Conservation (phyloP, 2,329 filamentous ascomycete genomes). For the Colletotrichum endophyticum region DNA sequence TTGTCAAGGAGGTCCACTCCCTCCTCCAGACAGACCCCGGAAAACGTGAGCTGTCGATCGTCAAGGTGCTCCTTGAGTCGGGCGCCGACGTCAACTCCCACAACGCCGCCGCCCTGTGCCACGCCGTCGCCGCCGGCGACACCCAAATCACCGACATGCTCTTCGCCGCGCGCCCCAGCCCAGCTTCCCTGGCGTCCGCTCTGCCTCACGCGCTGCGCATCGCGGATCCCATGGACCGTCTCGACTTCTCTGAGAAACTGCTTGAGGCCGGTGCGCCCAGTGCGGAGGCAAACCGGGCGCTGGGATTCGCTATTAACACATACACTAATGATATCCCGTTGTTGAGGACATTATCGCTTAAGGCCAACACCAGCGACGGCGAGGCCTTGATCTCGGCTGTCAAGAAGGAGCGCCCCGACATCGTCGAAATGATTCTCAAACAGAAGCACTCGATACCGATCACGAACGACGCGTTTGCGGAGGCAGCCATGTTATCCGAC, state of each 20-base stretch:
- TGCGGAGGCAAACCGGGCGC: slow-evolving; percentile 53
- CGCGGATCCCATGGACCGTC: slow-evolving; percentile 53
- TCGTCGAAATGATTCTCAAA: slow-evolving; percentile 50
- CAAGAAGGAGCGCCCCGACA: slow-evolving; percentile 47
- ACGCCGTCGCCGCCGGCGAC: slow-evolving; percentile 52
- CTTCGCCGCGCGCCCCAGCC: slow-evolving; percentile 44
- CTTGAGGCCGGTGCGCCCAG: slow-evolving; percentile 53
- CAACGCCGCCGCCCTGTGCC: slow-evolving; percentile 55
- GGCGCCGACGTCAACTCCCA: slow-evolving; percentile 61
- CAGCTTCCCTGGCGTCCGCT: slow-evolving; percentile 50
- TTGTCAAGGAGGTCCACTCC: slow-evolving; percentile 56
- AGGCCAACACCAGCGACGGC: slow-evolving; percentile 56
- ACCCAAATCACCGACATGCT: slow-evolving; percentile 53
- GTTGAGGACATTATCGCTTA: slow-evolving; percentile 46
- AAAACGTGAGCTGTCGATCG: slow-evolving; percentile 44
- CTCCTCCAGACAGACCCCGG: slow-evolving; percentile 41
- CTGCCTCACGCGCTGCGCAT: slow-evolving; percentile 60
- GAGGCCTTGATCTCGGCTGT: slow-evolving; percentile 52
- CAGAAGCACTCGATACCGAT: slow-evolving; percentile 39
- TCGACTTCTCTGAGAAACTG: slow-evolving; percentile 54
- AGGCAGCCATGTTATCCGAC: slow-evolving; percentile 46
- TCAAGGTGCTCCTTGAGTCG: slow-evolving; percentile 52
- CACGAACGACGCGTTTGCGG: slow-evolving; percentile 46
- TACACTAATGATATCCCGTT: slow-evolving; percentile 55
- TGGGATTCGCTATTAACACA: slow-evolving; percentile 54